Evolutionary conservation across 345 rosid species (phyloP), one percentile per base, ranked within the genome.

Genomic region (Crucihimalaya himalaica): DNA sequence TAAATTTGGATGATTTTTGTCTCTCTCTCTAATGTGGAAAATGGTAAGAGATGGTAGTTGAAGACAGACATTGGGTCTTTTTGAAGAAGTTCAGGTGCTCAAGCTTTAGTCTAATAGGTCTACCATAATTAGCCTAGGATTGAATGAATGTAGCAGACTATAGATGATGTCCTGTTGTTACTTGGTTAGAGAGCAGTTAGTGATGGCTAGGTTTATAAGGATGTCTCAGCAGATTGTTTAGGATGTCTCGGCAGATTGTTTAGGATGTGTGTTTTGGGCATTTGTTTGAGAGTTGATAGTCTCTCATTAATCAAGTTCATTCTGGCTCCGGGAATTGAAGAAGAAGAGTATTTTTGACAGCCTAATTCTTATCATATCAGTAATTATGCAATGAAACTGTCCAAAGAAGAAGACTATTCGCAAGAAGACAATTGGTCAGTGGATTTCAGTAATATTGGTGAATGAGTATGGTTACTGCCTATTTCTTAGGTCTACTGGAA

Each of bases 71-170:
- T 4, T 71, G 75, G 10, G 20, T 70, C 5, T 34, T 7, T 19
- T 18, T 39, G 60, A 27, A 50, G 21, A 35, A 51, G 27, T 7
- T 60, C 21, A 28, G 31, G 45, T 61, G 68, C 43, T 71, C 32
- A 18, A 27, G 68, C 32, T 20, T 39, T 31, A n/a, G 47, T 15
- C 11, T 45, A 20, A 21, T 47, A 47, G 16, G 57, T 58, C 5
- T 23, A 6, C 11, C 21, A 5, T 23, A 35, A 25, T 4, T 8
- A 71, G 19, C 2, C 2, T 40, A 72, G 19, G 45, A 53, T 32
- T 63, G 63, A 27, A 52, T 63, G 63, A 27, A 52, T 28, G 61
- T 28, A 51, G 43, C n/a, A 45, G 65, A 69, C 31, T 56, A 20
- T 45, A 32, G 34, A 8, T 35, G 7, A 37, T 50, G 45, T 19